These are phyloP conservation scores for Cryptococcus hybrid DNA, from an alignment of 1,284 basidiomycete species.

Conservation along the genomic window DNA sequence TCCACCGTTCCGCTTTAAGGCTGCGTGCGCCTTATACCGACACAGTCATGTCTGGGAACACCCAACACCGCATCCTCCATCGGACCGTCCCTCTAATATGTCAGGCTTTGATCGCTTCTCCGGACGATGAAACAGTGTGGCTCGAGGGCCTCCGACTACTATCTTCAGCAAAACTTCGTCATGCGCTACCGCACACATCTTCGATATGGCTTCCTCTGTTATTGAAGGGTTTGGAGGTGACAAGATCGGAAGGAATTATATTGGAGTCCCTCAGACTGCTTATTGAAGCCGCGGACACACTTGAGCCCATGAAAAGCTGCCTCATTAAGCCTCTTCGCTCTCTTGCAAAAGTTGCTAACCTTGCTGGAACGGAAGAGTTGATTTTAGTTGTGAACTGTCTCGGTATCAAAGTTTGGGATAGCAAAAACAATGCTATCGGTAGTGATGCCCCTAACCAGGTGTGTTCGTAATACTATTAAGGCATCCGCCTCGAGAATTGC, in stretches of 20 bases:
- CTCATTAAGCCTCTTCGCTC: conserved; percentile 29
- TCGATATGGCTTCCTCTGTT: conserved; percentile 40
- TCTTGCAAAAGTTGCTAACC: conserved; percentile 12
- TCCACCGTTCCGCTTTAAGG: neutral
- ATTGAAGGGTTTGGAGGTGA: conserved; percentile 24
- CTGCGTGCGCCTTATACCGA: no score
- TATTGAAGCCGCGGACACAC: conserved; percentile 18
- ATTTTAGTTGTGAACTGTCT: conserved; percentile 10
- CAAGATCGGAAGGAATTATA: conserved; percentile 20
- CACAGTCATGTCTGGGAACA: conserved; percentile 19
- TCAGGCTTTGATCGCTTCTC: conserved; percentile 30
- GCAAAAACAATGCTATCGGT: conserved; percentile 10
- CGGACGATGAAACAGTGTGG: conserved; percentile 29
- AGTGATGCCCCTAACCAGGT: neutral
- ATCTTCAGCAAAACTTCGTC: conserved; percentile 25
- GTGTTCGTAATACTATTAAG: no score
- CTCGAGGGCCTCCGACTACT: conserved; percentile 30
- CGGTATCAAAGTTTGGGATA: conserved; percentile 15
- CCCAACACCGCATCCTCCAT: conserved; percentile 30
- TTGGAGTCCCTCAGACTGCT: conserved; percentile 22
- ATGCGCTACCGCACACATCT: conserved; percentile 22
- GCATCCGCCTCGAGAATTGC: no score
- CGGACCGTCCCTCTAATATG: conserved; percentile 39
- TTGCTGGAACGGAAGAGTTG: conserved; percentile 11
- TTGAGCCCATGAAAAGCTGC: conserved; percentile 37